Evolutionary conservation across 1,139 yeast species (phyloP), one percentile per base, ranked within the genome.

Genomic region (Yamadazyma friedrichii): DNA sequence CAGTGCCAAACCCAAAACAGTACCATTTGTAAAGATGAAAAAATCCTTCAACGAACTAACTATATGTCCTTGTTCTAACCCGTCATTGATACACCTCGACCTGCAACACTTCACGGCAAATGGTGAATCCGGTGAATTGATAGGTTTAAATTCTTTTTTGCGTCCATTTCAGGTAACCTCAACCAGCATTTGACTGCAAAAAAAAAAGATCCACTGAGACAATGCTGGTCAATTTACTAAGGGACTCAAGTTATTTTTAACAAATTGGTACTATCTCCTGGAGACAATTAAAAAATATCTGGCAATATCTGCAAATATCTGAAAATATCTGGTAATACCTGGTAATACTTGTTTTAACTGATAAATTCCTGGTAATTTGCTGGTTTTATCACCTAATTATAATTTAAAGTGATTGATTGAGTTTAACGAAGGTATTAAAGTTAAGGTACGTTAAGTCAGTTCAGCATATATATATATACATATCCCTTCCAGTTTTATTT

Each of bases 291-390:
- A 20, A 20, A 20, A 20, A 20, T 20, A 20, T 6, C 24, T 20
- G 24, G 24, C 24, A 20, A 6, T 20, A 20, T 20, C 24, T 20
- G 24, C 5, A 20, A 47, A 84, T 79, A 44, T 81, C 87, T 53
- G 82, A 78, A 31, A 81, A 62, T 2, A 84, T 67, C 1, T 83
- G 53, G 35, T 55, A 59, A 42, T 53, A 59, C 2, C 56, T 42
- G 3, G 48, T 33, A 15, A 15, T 5, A 13, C 38, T 42, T 3
- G 44, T 10, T 32, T 50, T 51, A 31, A 50, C 50, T 1, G 49
- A 42, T 52, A 51, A 50, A 20, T 29, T 26, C 12, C 29, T 11
- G 12, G 22, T 9, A 27, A 34, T 15, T 34, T 34, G 36, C 31
- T 34, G 36, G 31, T 29, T 15, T 26, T 11, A 12, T n/a, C 10